Evolutionary conservation across 179 eudicot genomes (phyloP).

Genomic region (Corrigiola litoralis): DNA sequence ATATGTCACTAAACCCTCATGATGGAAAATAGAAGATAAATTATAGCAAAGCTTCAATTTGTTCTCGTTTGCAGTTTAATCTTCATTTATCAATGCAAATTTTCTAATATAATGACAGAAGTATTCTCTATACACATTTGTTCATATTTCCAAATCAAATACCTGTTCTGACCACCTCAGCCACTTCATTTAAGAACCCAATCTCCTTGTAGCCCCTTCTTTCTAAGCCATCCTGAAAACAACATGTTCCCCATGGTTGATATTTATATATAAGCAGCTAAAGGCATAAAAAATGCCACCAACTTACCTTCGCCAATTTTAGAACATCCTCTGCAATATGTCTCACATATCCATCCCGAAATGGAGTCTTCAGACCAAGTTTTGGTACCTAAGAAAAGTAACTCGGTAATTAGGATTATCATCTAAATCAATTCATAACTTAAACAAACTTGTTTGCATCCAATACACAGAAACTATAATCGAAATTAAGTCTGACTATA

Average conservation of each 20-base stretch:
- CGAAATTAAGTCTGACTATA: background rate
- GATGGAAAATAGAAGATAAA: background rate
- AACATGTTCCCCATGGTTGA: slow-evolving; percentile 1
- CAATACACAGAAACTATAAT: background rate
- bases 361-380: slow-evolving; percentile 90
- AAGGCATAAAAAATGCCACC: background rate
- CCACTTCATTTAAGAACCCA: slow-evolving; percentile 86
- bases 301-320: slow-evolving; percentile 74
- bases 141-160: slow-evolving; percentile 8
- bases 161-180: slow-evolving; percentile 93
- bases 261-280: background rate
- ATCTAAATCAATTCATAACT: background rate
- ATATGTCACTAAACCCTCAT: background rate
- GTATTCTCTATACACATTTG: background rate
- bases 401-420: slow-evolving; percentile 12
- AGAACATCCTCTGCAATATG: slow-evolving; percentile 88
- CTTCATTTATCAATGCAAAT: background rate
- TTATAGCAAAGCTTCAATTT: background rate
- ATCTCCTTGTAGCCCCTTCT: slow-evolving; percentile 87
- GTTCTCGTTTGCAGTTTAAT: background rate
- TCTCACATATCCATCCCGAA: slow-evolving; percentile 86
- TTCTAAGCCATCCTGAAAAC: slow-evolving; percentile 84
- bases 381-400: slow-evolving; percentile 65
- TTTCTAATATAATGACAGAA: background rate
- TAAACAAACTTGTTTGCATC: background rate